Evolutionary conservation across 2,329 filamentous ascomycete species (phyloP).

Genomic region (Ascochyta rabiei): DNA sequence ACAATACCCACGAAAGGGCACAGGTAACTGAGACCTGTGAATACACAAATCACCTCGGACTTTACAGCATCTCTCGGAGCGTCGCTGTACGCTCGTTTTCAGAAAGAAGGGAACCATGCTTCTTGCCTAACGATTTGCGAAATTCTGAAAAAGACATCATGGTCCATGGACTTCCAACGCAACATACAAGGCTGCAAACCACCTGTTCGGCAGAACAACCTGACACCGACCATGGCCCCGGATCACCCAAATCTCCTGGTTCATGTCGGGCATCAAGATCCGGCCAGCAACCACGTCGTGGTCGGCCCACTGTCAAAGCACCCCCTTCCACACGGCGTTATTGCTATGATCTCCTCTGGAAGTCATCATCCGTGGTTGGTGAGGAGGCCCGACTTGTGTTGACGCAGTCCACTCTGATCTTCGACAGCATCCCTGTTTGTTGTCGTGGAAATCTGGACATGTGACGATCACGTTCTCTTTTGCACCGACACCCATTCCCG

Average conservation of each 20-base stretch:
- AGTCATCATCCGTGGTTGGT: constrained; percentile 22
- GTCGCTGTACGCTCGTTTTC: constrained; percentile 6
- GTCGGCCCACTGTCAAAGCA: constrained; percentile 2
- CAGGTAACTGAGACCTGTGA: constrained; percentile 9
- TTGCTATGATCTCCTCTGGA: constrained; percentile 15
- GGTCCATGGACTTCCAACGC: neutral
- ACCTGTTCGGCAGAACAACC: neutral
- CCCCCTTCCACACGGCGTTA: neutral
- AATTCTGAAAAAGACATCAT: neutral
- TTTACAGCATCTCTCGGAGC: constrained; percentile 1
- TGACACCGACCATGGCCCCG: constrained; percentile 4
- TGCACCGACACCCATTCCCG: neutral
- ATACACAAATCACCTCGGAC: constrained; percentile 12
- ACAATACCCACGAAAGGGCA: constrained; percentile 20
- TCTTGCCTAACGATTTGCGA: neutral
- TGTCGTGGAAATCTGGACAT: neutral
- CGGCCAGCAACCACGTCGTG: constrained; percentile 11
- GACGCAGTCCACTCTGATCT: constrained; percentile 2
- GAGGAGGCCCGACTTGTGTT: constrained; percentile 7
- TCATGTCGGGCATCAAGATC: constrained; percentile 16
- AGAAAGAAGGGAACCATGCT: neutral
- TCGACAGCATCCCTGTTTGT: constrained; percentile 5
- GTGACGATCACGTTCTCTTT: constrained; percentile 8
- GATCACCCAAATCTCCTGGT: constrained; percentile 7
- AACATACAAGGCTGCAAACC: neutral